Evolutionary conservation across 768 basidiomycete species (phyloP).

Genomic region (Naganishia antarctica): DNA sequence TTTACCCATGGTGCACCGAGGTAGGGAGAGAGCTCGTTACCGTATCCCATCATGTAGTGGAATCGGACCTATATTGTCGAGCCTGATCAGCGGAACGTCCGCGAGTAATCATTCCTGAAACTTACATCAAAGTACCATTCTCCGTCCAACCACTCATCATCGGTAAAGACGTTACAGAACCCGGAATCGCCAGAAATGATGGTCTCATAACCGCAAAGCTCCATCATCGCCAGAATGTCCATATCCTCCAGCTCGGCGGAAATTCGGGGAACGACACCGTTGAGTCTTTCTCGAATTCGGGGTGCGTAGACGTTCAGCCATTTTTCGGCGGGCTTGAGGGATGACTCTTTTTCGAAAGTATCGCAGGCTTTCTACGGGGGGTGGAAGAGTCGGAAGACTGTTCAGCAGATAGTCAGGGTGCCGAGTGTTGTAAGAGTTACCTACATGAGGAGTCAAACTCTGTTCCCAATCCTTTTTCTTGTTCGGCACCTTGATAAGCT

Average conservation of each 20-base stretch:
- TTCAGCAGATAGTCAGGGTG: slow-evolving; percentile 15
- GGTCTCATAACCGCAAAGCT: slow-evolving; percentile 50
- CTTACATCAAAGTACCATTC: slow-evolving; percentile 49
- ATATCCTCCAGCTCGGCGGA: slow-evolving; percentile 39
- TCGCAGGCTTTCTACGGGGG: slow-evolving; percentile 51
- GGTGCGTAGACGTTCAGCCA: slow-evolving; percentile 48
- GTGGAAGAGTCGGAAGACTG: too few species aligned
- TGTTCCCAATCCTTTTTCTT: slow-evolving; percentile 48
- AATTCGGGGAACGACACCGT: slow-evolving; percentile 32
- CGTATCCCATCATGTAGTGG: slow-evolving; percentile 51
- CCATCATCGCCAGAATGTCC: slow-evolving; percentile 51
- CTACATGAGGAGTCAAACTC: slow-evolving; percentile 47
- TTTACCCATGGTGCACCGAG: slow-evolving; percentile 50
- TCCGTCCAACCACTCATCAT: slow-evolving; percentile 47
- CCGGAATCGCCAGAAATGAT: slow-evolving; percentile 42
- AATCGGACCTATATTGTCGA: slow-evolving; percentile 34
- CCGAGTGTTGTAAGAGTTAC: background rate
- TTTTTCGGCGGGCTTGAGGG: slow-evolving; percentile 43
- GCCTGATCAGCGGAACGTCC: slow-evolving; percentile 12
- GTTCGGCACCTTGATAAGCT: slow-evolving; percentile 50
- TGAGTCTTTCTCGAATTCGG: slow-evolving; percentile 37
- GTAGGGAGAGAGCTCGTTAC: slow-evolving; percentile 45
- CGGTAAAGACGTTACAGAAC: slow-evolving; percentile 50
- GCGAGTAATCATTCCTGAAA: background rate
- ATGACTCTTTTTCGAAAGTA: slow-evolving; percentile 48